Evolutionary conservation across 2,329 filamentous ascomycete genomes (phyloP), one percentile per base, ranked within the genome.

Genomic region (Hypoxylon sp.): DNA sequence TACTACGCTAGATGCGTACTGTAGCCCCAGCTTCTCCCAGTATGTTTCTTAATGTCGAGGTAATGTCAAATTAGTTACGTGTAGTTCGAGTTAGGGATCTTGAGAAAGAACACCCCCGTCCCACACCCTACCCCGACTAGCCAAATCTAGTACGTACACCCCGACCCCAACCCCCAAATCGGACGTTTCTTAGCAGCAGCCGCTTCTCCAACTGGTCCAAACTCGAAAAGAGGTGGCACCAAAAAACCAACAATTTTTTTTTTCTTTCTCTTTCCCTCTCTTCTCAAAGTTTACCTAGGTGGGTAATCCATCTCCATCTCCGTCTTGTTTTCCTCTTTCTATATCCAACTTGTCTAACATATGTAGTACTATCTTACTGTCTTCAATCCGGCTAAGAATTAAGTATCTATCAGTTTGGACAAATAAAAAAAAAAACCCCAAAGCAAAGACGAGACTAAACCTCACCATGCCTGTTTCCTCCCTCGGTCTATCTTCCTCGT

Each of bases 181-280:
- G 62, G 68, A 64, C 63, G 57, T 55, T 69, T 63, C 50, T 62
- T 41, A 69, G 60, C 32, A 62, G 63, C 43, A 71, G 57, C 63
- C 45, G 57, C 63, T 58, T 71, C 62, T 69, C 45, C 65, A 68
- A 70, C 61, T 68, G 61, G 64, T 57, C 60, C 60, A 43, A 60
- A 48, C 56, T 64, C 36, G 59, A 62, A 56, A 45, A 30, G 52
- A 66, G 58, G 62, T 66, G 62, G 46, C 49, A 59, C 65, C 65
- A 56, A 68, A 63, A 68, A 63, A 7, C 43, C 48, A 48, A 45
- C 38, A 51, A 52, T 59, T 68, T 65, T 68, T 59, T 63, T 34
- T 43, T 11, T 41, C 13, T 32, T 32, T 11, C 21, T 48, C 21
- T 48, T 51, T 49, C 19, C n/a, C 36, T 30, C 19, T 45, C 14